Evolutionary conservation across 2,329 filamentous ascomycete species (phyloP).

Genomic region (Paracorniculantispora psalliotae): DNA sequence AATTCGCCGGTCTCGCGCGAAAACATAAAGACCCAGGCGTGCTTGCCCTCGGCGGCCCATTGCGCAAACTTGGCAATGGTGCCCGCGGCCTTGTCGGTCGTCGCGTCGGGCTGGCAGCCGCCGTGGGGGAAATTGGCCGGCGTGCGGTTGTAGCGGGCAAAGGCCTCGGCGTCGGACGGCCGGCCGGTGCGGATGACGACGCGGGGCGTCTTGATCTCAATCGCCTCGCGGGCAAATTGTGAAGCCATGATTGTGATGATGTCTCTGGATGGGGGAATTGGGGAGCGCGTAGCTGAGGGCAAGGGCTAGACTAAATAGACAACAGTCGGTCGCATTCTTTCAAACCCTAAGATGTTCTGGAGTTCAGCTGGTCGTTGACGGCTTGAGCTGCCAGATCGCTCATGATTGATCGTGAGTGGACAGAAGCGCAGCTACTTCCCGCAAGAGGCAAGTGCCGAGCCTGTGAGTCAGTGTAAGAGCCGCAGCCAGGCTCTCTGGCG

Average conservation of each 20-base stretch:
- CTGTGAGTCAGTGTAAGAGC: neutral
- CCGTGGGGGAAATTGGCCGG: slow-evolving; percentile 17
- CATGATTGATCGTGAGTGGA: too few relatives aligned
- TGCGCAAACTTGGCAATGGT: slow-evolving; percentile 12
- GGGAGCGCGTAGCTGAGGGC: too few relatives aligned
- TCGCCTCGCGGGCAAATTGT: slow-evolving; percentile 13
- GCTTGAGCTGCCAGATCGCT: too few relatives aligned
- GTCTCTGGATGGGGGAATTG: too few relatives aligned
- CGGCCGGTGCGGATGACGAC: slow-evolving; percentile 35
- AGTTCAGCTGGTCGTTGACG: too few relatives aligned
- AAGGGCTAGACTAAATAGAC: too few relatives aligned
- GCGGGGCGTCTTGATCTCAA: slow-evolving; percentile 35
- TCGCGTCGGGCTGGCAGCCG: slow-evolving; percentile 1
- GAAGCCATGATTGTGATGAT: slow-evolving; percentile 13
- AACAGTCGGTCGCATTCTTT: too few relatives aligned
- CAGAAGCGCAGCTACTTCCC: neutral
- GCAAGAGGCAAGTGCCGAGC: neutral
- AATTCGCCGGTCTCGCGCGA: slow-evolving; percentile 15
- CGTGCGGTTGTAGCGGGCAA: slow-evolving; percentile 14
- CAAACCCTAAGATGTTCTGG: too few relatives aligned
- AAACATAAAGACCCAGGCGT: slow-evolving; percentile 17
- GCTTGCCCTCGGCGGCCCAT: slow-evolving; percentile 15
- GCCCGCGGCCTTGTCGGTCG: slow-evolving; percentile 14
- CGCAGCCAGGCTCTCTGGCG: neutral
- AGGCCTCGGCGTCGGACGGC: slow-evolving; percentile 13